Conservation (phyloP, 2,329 filamentous ascomycete species). For the Metarhizium sp. region DNA sequence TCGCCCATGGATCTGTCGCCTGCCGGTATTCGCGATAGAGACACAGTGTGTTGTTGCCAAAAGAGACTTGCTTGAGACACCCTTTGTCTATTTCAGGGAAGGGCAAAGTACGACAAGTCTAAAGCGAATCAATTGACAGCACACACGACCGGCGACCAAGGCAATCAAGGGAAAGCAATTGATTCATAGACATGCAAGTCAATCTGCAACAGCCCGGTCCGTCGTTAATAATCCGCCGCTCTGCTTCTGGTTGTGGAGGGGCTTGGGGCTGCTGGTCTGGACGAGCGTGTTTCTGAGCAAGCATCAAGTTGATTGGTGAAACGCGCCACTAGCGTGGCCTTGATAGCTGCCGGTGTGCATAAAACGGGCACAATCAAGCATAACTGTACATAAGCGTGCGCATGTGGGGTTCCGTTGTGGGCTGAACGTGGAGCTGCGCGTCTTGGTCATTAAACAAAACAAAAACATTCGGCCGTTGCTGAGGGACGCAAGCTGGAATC, state of each 20-base stretch:
- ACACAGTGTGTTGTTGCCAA: neutral
- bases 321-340: neutral
- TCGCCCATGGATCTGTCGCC: neutral
- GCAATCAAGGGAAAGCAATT: neutral
- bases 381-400: too few relatives aligned
- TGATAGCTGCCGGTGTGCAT: neutral
- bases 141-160: neutral
- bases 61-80: neutral
- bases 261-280: neutral
- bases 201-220: neutral
- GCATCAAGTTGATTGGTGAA: neutral
- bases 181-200: neutral
- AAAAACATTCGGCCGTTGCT: constrained; percentile 19
- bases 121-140: neutral
- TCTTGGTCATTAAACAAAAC: constrained; percentile 18
- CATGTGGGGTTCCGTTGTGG: too few relatives aligned
- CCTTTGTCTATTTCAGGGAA: neutral
- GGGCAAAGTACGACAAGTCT: neutral
- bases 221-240: neutral
- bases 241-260: neutral
- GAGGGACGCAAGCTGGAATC: constrained; percentile 6
- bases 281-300: neutral
- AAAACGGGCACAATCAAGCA: neutral
- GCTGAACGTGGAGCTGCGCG: constrained; percentile 6
- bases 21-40: neutral